A percentile compares a stretch with the other conserved stretches of the same genome.
Evolutionary conservation across 2,329 filamentous ascomycete genomes (phyloP).

Genomic region (Alternaria longipes): DNA sequence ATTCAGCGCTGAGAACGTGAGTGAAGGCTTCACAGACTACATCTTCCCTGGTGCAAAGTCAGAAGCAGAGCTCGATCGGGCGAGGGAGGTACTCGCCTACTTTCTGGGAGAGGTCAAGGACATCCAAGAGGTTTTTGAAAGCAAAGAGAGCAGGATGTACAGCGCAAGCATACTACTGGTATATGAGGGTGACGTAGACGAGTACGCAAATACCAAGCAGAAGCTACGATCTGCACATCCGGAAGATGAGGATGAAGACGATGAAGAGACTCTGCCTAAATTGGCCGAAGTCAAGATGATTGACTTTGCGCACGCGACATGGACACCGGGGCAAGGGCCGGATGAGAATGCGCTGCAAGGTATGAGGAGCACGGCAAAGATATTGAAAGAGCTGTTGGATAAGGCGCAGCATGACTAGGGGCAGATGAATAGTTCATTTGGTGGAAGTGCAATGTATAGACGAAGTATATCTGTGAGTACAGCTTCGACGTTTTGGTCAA

Average conservation of each 20-base stretch:
- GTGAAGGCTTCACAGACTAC: slow-evolving; percentile 67
- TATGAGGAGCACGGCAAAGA: slow-evolving; percentile 73
- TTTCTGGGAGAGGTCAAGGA: slow-evolving; percentile 60
- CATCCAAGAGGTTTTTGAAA: slow-evolving; percentile 65
- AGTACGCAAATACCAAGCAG: slow-evolving; percentile 58
- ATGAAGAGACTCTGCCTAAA: slow-evolving; percentile 63
- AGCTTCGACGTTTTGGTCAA: not conserved
- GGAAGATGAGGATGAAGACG: slow-evolving; percentile 55
- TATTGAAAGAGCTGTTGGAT: slow-evolving; percentile 71
- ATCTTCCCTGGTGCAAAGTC: slow-evolving; percentile 54
- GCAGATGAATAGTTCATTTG: not conserved
- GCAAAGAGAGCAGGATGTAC: slow-evolving; percentile 73
- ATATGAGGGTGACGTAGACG: slow-evolving; percentile 70
- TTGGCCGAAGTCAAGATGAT: slow-evolving; percentile 87
- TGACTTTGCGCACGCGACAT: slow-evolving; percentile 93
- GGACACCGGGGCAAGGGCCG: slow-evolving; percentile 80
- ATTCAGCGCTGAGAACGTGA: slow-evolving; percentile 63
- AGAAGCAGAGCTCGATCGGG: slow-evolving; percentile 44
- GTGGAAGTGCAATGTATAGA: not conserved
- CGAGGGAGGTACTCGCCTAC: slow-evolving; percentile 58
- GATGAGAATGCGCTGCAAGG: slow-evolving; percentile 85
- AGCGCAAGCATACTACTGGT: slow-evolving; percentile 71
- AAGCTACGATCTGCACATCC: slow-evolving; percentile 30
- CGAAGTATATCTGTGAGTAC: not conserved
- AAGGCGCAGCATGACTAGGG: slow-evolving; percentile 36